These are phyloP conservation scores for Phymatotrichopsis omnivora DNA, from an alignment of 2,329 filamentous ascomycete species.

Conservation along the genomic window DNA sequence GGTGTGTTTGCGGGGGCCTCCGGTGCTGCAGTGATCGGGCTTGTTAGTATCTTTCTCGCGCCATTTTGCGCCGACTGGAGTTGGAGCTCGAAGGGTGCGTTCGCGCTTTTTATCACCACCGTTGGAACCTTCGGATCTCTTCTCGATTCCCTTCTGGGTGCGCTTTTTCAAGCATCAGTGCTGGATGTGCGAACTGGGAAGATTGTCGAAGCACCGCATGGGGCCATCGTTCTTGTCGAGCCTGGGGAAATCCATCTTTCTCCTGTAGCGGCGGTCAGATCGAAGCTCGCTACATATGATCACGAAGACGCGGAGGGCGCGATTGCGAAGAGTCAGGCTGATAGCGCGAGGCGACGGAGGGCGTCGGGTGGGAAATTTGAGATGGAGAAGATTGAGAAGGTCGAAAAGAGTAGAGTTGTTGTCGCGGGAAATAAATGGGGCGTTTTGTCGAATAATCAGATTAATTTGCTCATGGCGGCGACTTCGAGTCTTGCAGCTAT, in stretches of 20 bases:
- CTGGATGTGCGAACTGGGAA: slow-evolving; percentile 73
- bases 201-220: slow-evolving; percentile 69
- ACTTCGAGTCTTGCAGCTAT: slow-evolving; percentile 73
- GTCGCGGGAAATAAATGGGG: slow-evolving; percentile 59
- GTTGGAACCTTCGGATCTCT: slow-evolving; percentile 74
- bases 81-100: slow-evolving; percentile 37
- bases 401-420: slow-evolving; percentile 50
- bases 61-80: slow-evolving; percentile 49
- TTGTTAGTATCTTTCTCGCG: slow-evolving; percentile 53
- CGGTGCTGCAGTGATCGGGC: slow-evolving; percentile 62
- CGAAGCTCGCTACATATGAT: slow-evolving; percentile 31
- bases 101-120: slow-evolving; percentile 45
- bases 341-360: slow-evolving; percentile 36
- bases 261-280: neutral
- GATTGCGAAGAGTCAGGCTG: slow-evolving; percentile 24
- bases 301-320: slow-evolving; percentile 11
- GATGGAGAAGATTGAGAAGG: slow-evolving; percentile 37
- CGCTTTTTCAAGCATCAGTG: slow-evolving; percentile 74
- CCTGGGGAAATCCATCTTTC: slow-evolving; percentile 23
- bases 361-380: slow-evolving; percentile 35
- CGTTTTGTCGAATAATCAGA: slow-evolving; percentile 85
- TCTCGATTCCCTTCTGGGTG: slow-evolving; percentile 79
- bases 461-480: slow-evolving; percentile 85
- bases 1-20: slow-evolving; percentile 65
- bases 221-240: slow-evolving; percentile 47